phyloP scores from a whole-genome alignment of 495 filamentous ascomycete genomes.

The Penicillium simplicissimum region DNA sequence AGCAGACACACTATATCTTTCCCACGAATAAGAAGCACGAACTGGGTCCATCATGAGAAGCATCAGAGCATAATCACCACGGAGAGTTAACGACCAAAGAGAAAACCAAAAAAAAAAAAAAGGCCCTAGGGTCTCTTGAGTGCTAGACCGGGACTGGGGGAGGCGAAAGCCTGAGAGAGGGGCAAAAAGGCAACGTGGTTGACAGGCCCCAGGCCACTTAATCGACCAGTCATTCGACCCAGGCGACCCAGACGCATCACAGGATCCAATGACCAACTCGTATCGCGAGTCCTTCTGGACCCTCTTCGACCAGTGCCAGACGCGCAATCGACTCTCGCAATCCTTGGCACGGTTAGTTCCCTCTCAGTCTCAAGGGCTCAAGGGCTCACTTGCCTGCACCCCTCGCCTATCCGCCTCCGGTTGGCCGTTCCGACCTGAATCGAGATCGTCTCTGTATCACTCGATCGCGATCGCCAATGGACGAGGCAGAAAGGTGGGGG shows the following conservation, averaged over 20 bases:
- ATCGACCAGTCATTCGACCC: constrained; percentile 2
- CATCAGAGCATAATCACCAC: neutral
- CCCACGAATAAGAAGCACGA: neutral
- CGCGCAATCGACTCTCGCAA: neutral
- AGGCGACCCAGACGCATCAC: neutral
- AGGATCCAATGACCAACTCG: neutral
- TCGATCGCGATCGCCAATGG: constrained; percentile 19
- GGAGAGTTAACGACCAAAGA: neutral
- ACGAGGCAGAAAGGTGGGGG: neutral
- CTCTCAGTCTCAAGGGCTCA: neutral
- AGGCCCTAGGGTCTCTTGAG: too few species aligned
- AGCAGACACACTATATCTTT: neutral
- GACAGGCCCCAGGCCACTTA: constrained; percentile 16
- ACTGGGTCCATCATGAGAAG: neutral
- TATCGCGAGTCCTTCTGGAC: neutral
- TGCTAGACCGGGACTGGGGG: neutral
- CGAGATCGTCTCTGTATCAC: constrained; percentile 15
- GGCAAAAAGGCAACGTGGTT: constrained; percentile 20
- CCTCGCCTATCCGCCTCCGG: constrained; percentile 8
- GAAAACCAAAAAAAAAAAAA: neutral
- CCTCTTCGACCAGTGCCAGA: neutral
- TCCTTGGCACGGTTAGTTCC: neutral
- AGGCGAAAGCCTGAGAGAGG: neutral
- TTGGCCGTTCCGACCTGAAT: constrained; percentile 17
- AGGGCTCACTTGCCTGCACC: neutral